Evolutionary conservation across 2,329 filamentous ascomycete genomes (phyloP), one percentile per base, ranked within the genome.

Genomic region (Laburnicola sp.): DNA sequence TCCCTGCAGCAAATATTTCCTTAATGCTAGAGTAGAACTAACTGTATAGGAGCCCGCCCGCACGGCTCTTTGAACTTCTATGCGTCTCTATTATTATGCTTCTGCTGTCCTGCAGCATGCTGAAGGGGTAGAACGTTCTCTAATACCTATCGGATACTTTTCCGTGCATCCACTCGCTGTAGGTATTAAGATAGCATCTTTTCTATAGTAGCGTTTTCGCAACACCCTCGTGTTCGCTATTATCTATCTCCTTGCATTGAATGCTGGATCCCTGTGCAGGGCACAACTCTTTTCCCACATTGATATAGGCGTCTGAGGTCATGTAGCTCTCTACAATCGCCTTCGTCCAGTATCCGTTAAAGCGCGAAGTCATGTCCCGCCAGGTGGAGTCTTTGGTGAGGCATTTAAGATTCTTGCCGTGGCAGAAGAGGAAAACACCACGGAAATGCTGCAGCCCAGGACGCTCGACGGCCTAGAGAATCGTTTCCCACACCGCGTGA

Each of bases 11-110:
- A 41, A 41, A 25, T n/a, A 25, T 27, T 27, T 41, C 25, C 25
- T 41, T 41, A n/a, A 41, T 41, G 25, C 38, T 41, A 41, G 38
- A 27, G n/a, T 41, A 41, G 23, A 41, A 27, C 38, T 41, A n/a
- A 41, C 38, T 41, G 25, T 41, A 41, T 26, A 41, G 25, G 25
- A 41, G 38, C 38, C 38, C 25, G 25, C 25, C 25, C 23, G 25
- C 25, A n/a, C 38, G 25, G 38, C 38, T 41, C 23, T 41, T 41
- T n/a, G 25, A 41, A 25, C 25, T 27, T 27, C 25, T 11, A 41
- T 25, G 16, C 9, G 38, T 41, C 25, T 41, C 25, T 11, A 41
- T 41, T 26, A n/a, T 41, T n/a, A 41, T 11, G 25, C 38, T 41
- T 21, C 25, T n/a, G 25, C 38, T 41, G 11, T 41, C 25, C 6